These are phyloP conservation scores for Pseudocercospora fuligena DNA, from an alignment of 2,329 filamentous ascomycete genomes.

Conservation along the genomic window DNA sequence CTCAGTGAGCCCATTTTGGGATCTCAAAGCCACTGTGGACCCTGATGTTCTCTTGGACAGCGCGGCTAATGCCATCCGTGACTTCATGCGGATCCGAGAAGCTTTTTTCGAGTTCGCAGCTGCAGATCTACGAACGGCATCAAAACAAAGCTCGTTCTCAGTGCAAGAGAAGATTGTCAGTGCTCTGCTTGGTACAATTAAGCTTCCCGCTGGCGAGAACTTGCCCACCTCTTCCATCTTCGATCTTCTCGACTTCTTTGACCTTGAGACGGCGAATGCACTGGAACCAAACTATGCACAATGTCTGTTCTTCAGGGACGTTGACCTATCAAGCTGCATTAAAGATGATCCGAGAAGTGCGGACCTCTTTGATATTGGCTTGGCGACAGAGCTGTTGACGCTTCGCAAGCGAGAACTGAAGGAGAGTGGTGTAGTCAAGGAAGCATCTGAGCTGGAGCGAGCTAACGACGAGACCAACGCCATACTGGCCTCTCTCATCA, in stretches of 20 bases:
- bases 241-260: conserved; percentile 90
- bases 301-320: conserved; percentile 64
- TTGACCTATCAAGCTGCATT: conserved; percentile 70
- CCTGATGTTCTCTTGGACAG: conserved; percentile 71
- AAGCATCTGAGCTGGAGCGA: conserved; percentile 39
- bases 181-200: conserved; percentile 76
- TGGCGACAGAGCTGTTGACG: conserved; percentile 74
- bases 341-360: conserved; percentile 63
- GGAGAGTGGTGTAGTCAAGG: conserved; percentile 45
- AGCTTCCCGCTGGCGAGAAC: conserved; percentile 68
- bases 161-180: conserved; percentile 63
- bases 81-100: conserved; percentile 78
- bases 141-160: conserved; percentile 35
- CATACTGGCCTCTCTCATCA: conserved; percentile 66
- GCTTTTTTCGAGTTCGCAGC: conserved; percentile 83
- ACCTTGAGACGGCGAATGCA: conserved; percentile 60
- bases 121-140: conserved; percentile 77
- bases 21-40: conserved; percentile 65
- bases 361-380: conserved; percentile 69
- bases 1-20: conserved; percentile 72
- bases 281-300: conserved; percentile 49
- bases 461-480: conserved; percentile 64
- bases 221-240: conserved; percentile 78
- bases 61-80: conserved; percentile 70
- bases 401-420: conserved; percentile 69